Evolutionary conservation across 768 basidiomycete species (phyloP).

Genomic region (Agrocybe pediades): DNA sequence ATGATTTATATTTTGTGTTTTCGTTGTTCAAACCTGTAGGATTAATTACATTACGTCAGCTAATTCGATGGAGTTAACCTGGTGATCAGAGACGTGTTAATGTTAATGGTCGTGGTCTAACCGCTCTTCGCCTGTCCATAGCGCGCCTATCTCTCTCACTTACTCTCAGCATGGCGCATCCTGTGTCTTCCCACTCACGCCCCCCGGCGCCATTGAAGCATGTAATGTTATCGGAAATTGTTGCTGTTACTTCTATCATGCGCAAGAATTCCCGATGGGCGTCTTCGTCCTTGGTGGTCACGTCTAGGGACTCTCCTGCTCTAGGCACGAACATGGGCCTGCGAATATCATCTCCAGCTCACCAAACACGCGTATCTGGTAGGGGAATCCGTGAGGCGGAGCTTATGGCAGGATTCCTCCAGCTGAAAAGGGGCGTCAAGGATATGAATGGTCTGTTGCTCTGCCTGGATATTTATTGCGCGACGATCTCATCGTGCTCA

Average conservation of each 20-base stretch:
- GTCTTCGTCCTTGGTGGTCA: conserved; percentile 63
- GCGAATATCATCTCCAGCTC: conserved; percentile 55
- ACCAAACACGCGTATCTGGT: conserved; percentile 41
- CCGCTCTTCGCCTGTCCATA: too few relatives aligned
- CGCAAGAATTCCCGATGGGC: conserved; percentile 99
- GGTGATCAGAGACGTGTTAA: conserved; percentile 21
- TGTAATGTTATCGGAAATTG: conserved; percentile 87
- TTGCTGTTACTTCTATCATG: conserved; percentile 91
- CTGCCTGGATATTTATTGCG: neutral
- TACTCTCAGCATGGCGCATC: conserved; percentile 7
- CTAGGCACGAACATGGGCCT: conserved; percentile 77
- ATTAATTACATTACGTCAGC: conserved; percentile 19
- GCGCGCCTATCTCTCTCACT: too few relatives aligned
- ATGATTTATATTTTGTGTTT: neutral
- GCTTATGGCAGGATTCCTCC: conserved; percentile 88
- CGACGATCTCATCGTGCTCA: conserved; percentile 4
- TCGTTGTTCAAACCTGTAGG: neutral
- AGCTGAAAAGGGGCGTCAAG: conserved; percentile 73
- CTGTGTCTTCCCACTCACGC: too few relatives aligned
- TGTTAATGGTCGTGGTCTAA: too few relatives aligned
- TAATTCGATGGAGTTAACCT: conserved; percentile 1
- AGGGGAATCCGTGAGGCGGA: conserved; percentile 73
- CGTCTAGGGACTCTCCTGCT: conserved; percentile 63
- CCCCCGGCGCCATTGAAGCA: conserved; percentile 67
- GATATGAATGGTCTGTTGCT: conserved; percentile 60